Evolutionary conservation across 2,329 filamentous ascomycete species (phyloP).

Genomic region (Trichoderma atrobrunneum): DNA sequence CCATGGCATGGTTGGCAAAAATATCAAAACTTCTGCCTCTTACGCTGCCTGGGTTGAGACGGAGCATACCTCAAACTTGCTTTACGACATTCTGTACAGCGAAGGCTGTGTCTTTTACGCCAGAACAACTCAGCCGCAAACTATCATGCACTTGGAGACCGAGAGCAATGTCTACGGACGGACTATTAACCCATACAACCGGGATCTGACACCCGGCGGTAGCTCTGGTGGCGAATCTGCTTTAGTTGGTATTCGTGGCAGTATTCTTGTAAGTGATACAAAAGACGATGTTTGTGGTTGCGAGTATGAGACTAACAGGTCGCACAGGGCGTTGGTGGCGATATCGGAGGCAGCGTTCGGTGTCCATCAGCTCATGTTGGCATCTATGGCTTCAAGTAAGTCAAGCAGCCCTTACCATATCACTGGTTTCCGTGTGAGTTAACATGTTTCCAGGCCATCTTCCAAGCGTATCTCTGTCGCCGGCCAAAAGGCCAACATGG

Average conservation of each 20-base stretch:
- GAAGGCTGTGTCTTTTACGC: constrained; percentile 49
- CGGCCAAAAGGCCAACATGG: constrained; percentile 30
- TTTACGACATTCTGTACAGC: constrained; percentile 31
- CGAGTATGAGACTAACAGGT: not conserved
- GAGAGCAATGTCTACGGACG: constrained; percentile 63
- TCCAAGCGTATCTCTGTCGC: constrained; percentile 31
- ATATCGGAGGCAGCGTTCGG: constrained; percentile 42
- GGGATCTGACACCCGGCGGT: constrained; percentile 59
- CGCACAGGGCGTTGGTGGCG: constrained; percentile 36
- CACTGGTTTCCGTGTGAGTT: not conserved
- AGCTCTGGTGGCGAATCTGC: constrained; percentile 58
- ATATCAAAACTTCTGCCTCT: constrained; percentile 19
- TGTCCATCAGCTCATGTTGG: constrained; percentile 35
- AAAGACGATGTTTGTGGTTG: too few species aligned
- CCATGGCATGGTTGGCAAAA: constrained; percentile 35
- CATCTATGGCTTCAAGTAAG: constrained; percentile 13
- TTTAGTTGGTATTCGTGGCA: constrained; percentile 41
- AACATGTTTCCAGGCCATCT: constrained; percentile 21
- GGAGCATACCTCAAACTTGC: constrained; percentile 33
- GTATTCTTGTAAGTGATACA: constrained; percentile 34
- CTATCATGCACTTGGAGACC: constrained; percentile 54
- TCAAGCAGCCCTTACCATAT: not conserved
- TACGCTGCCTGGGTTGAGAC: constrained; percentile 34
- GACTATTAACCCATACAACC: constrained; percentile 62
- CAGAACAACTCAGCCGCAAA: constrained; percentile 67